Percentiles rank a stretch among this genome's conserved stretches.
Evolutionary conservation across 2,329 filamentous ascomycete species (phyloP).

Genomic region (Fusarium chlamydosporum): DNA sequence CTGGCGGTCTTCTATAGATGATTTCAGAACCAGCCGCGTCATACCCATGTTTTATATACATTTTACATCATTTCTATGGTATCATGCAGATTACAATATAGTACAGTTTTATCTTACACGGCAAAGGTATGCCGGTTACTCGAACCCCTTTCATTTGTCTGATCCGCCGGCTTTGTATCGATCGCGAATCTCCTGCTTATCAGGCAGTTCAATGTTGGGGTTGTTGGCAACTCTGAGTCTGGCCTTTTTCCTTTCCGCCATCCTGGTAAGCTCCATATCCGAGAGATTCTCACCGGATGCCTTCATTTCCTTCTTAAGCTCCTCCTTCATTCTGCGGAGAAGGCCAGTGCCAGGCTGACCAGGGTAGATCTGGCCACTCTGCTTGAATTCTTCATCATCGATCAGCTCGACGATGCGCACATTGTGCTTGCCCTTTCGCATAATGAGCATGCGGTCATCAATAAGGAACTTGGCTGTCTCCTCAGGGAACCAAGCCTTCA

Average conservation of each 20-base stretch:
- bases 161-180: conserved; percentile 36
- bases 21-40: background rate
- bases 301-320: conserved; percentile 56
- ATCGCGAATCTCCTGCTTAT: conserved; percentile 53
- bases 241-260: conserved; percentile 39
- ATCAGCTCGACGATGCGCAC: conserved; percentile 73
- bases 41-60: conserved; percentile 33
- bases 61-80: conserved; percentile 50
- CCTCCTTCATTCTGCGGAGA: conserved; percentile 60
- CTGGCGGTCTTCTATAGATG: conserved; percentile 68
- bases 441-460: conserved; percentile 69
- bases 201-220: conserved; percentile 59
- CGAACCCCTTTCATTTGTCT: conserved; percentile 9
- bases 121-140: conserved; percentile 10
- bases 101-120: conserved; percentile 50
- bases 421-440: conserved; percentile 75
- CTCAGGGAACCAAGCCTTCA: conserved; percentile 70
- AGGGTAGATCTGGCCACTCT: conserved; percentile 65
- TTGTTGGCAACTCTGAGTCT: conserved; percentile 57
- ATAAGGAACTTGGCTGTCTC: conserved; percentile 74
- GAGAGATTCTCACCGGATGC: conserved; percentile 50
- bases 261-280: conserved; percentile 49
- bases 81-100: conserved; percentile 51
- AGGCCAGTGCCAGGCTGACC: conserved; percentile 66
- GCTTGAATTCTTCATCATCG: conserved; percentile 67